Evolutionary conservation across 371 early-diverging fungal species (phyloP).

Genomic region (Mucor racemosus): DNA sequence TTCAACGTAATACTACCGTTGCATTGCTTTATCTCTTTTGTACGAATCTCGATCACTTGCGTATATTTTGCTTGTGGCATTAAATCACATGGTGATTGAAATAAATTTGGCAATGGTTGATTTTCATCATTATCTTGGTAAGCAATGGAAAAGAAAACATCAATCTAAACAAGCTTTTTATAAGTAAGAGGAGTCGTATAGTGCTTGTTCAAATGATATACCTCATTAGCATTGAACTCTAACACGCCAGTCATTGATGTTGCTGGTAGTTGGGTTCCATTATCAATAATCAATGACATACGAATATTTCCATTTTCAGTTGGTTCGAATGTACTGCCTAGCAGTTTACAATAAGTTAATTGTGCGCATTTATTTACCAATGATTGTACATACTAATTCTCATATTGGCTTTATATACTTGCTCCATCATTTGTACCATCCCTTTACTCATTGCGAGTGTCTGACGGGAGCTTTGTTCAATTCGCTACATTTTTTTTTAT

Average conservation of each 20-base stretch:
- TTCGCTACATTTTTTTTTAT: neutral
- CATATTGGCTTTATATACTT: slow-evolving; percentile 28
- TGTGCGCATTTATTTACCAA: neutral
- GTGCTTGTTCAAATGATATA: neutral
- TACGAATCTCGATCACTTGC: slow-evolving; percentile 21
- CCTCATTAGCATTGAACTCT: neutral
- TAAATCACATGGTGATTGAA: slow-evolving; percentile 10
- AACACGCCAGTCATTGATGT: slow-evolving; percentile 1
- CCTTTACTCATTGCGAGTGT: slow-evolving; percentile 21
- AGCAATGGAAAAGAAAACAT: neutral
- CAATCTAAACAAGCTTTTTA: slow-evolving; percentile 10
- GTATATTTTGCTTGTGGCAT: slow-evolving; percentile 14
- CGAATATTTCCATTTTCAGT: slow-evolving; percentile 17
- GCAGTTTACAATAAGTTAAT: neutral
- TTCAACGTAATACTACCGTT: slow-evolving; percentile 29
- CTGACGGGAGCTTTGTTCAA: neutral
- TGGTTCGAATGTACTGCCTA: slow-evolving; percentile 13
- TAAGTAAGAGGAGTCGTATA: neutral
- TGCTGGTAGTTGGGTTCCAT: slow-evolving; percentile 10
- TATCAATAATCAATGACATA: slow-evolving; percentile 2
- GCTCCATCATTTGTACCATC: slow-evolving; percentile 32
- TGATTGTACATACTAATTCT: slow-evolving; percentile 22
- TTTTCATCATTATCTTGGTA: neutral
- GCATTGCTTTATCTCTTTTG: slow-evolving; percentile 20
- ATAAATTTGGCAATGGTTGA: slow-evolving; percentile 3